phyloP scores from a whole-genome alignment of 2,329 filamentous ascomycete species.

The Penicillium sp. region DNA sequence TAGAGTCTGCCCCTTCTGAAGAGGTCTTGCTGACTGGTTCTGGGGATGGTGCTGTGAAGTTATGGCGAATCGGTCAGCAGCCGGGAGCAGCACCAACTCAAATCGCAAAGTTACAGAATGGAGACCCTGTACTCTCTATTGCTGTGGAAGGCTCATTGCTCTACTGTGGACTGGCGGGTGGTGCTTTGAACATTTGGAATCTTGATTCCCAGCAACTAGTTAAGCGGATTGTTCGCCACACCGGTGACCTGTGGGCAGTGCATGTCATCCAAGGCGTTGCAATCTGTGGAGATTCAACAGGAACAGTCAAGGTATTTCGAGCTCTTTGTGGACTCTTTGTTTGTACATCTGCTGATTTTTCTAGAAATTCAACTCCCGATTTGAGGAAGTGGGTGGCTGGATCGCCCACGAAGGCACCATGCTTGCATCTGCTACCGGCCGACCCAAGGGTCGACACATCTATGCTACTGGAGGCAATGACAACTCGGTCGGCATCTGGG shows the following conservation, averaged over 20 bases:
- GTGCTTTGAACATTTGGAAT: conserved; percentile 94
- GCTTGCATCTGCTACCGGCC: conserved; percentile 75
- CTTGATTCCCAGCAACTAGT: conserved; percentile 90
- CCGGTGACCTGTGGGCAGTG: conserved; percentile 80
- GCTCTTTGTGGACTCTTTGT: not conserved
- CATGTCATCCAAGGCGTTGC: conserved; percentile 82
- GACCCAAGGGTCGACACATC: conserved; percentile 69
- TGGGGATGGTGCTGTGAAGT: conserved; percentile 88
- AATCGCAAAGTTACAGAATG: conserved; percentile 65
- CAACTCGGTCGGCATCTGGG: conserved; percentile 84
- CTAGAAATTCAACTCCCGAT: conserved; percentile 75
- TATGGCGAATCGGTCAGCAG: conserved; percentile 75
- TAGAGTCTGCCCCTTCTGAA: conserved; percentile 62
- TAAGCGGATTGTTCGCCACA: conserved; percentile 77
- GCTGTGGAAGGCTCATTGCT: conserved; percentile 87
- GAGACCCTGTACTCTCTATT: conserved; percentile 70
- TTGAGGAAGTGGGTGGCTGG: conserved; percentile 75
- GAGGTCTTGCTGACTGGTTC: conserved; percentile 88
- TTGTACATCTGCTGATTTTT: conserved; percentile 1
- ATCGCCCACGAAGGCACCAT: conserved; percentile 84
- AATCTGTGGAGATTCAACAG: conserved; percentile 85
- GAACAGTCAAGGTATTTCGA: conserved; percentile 73
- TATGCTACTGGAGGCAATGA: conserved; percentile 95
- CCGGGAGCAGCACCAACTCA: conserved; percentile 64
- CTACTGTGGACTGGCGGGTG: conserved; percentile 84